A percentile compares a stretch with the other conserved stretches of the same genome.
These are phyloP conservation scores for Pseudopithomyces maydicus DNA, from an alignment of 2,329 filamentous ascomycete genomes.

Conservation along the genomic window DNA sequence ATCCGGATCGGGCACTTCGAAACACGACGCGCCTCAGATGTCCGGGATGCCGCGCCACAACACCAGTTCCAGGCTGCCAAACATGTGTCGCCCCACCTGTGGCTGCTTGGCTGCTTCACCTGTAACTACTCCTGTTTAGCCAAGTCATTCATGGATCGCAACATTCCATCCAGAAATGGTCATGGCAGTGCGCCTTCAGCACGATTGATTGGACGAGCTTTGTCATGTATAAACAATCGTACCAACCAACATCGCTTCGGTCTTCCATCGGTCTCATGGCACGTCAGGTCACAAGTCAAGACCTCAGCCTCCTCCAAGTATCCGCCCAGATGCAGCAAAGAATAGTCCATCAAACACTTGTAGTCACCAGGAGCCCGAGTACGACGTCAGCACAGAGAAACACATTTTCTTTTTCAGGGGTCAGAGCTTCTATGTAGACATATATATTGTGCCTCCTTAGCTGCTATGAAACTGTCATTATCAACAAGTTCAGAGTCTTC, in stretches of 20 bases:
- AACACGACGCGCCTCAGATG: conserved; percentile 23
- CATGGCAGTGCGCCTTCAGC: neutral
- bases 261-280: neutral
- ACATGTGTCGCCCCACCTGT: conserved; percentile 15
- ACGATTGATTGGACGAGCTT: conserved; percentile 17
- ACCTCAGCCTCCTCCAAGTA: conserved; percentile 2
- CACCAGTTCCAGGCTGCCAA: conserved; percentile 1
- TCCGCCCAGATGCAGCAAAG: conserved; percentile 9
- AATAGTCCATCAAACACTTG: conserved; percentile 19
- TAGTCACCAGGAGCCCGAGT: conserved; percentile 10
- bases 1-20: conserved; percentile 17
- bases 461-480: conserved; percentile 3
- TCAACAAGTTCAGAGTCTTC: neutral
- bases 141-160: conserved; percentile 17
- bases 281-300: neutral
- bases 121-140: conserved; percentile 26
- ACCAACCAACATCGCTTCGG: neutral
- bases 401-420: conserved; percentile 7
- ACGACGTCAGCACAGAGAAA: conserved; percentile 10
- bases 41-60: conserved; percentile 11
- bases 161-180: neutral
- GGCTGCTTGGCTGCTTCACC: conserved; percentile 20
- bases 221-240: neutral
- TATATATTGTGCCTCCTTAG: conserved; percentile 10
- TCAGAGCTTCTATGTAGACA: conserved; percentile 7